Base-by-base conservation (phyloP, 352 stramenopile genomes). In the Phytopythium aichiense region DNA sequence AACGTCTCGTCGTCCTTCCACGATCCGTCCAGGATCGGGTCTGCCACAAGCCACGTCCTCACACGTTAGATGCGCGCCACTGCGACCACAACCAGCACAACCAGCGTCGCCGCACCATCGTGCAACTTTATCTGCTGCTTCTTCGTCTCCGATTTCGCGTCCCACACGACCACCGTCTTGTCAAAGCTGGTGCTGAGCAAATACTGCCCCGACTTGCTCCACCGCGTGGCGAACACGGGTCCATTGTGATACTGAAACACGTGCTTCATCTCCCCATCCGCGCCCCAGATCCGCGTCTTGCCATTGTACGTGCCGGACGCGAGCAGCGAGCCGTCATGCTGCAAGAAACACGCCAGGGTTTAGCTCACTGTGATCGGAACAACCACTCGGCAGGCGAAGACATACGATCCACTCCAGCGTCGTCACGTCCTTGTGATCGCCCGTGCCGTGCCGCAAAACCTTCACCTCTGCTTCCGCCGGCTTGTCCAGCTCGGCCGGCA, bases 291-390 rank as follows among this genome's bases (percentile, higher is more conserved):
- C 22, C 84, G 78, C 40, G 83, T 93, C 65, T 93, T 92, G 37
- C 97, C 97, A 67, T 99, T 97, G 77, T 98, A 98, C 23, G 89
- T 98, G 53, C 96, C 97, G 2, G 94, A 98, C 9, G 95, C 95
- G 28, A 99, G 73, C 40, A 96, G 65, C 48, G 87, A 87, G 38
- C 97, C 97, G 61, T 98, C 89, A 16, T 84, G 66, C 85, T 94
- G 63, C 20, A 71, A 56, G 45, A 23, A 25, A 56, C 23, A 46
- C 25, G 64, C 7, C 54, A 71, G 5, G 50, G 25, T 30, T 81
- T 45, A 85, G 65, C 48, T 58, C 16, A 23, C 25, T 30, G 8
- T 48, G 9, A 55, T 8, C 42, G 49, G 38, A 15, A 46, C 8
- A 23, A 8, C 38, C 4, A 61, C 6, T 45, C 23, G 2, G 18